phyloP scores from a whole-genome alignment of 208 protist species.

The Wallacemonas sp. region DNA sequence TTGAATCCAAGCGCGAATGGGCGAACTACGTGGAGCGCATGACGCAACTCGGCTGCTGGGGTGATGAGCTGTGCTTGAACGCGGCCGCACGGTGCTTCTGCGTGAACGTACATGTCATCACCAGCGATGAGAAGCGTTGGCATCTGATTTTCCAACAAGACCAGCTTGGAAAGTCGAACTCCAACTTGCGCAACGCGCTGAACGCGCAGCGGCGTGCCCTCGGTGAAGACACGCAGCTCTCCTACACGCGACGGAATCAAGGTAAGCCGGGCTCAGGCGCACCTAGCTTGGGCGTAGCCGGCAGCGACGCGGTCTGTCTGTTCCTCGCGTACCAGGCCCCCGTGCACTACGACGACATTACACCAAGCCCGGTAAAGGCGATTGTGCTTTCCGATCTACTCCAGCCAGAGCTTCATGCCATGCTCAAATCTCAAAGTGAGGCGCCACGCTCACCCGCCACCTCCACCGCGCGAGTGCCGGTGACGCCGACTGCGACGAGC shows the following conservation, averaged over 20 bases:
- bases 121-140: constrained; percentile 66
- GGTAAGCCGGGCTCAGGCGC: not conserved
- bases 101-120: constrained; percentile 88
- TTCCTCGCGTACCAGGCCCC: constrained; percentile 77
- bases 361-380: constrained; percentile 24
- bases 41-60: constrained; percentile 64
- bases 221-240: not conserved
- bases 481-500: not conserved
- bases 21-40: constrained; percentile 55
- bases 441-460: not conserved
- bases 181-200: not conserved
- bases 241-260: constrained; percentile 7
- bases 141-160: constrained; percentile 82
- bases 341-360: constrained; percentile 87
- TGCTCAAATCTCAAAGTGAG: constrained; percentile 20
- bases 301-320: constrained; percentile 32
- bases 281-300: not conserved
- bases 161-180: constrained; percentile 39
- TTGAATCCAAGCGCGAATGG: constrained; percentile 64
- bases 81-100: constrained; percentile 81
- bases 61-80: constrained; percentile 86
- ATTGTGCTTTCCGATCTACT: constrained; percentile 47
- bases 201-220: not conserved
- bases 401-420: constrained; percentile 38
- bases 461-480: not conserved